Percentiles rank a stretch among this genome's conserved stretches.
These are phyloP conservation scores for Hypholoma sublateritium DNA, from an alignment of 768 basidiomycete species.

Conservation along the genomic window DNA sequence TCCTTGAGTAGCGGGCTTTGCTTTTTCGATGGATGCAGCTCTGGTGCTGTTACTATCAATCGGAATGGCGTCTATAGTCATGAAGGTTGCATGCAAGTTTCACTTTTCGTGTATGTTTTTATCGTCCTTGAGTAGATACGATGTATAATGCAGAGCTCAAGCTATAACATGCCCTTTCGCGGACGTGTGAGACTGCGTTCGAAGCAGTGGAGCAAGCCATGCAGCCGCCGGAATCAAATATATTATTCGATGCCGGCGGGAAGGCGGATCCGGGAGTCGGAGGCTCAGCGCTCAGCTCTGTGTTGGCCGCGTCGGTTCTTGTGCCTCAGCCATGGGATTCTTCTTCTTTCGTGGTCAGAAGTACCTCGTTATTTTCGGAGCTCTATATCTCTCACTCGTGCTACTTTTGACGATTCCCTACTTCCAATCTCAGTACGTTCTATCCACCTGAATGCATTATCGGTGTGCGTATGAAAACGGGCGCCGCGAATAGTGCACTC, in stretches of 20 bases:
- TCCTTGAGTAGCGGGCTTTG: constrained; percentile 5
- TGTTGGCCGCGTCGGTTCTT: too few relatives aligned
- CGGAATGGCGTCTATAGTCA: neutral
- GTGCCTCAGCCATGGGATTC: neutral
- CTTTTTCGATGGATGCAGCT: neutral
- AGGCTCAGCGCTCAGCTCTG: too few relatives aligned
- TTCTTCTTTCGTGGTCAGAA: constrained; percentile 23
- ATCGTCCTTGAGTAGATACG: too few relatives aligned
- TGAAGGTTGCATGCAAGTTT: too few relatives aligned
- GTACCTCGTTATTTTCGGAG: constrained; percentile 42
- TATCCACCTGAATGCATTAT: neutral
- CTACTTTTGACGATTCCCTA: constrained; percentile 57
- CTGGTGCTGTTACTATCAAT: neutral
- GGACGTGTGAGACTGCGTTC: too few relatives aligned
- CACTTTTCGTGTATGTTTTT: too few relatives aligned
- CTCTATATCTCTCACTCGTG: constrained; percentile 53
- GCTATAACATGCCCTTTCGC: too few relatives aligned
- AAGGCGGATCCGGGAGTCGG: too few relatives aligned
- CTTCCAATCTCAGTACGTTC: constrained; percentile 57
- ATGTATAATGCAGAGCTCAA: too few relatives aligned
- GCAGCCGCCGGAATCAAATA: too few relatives aligned
- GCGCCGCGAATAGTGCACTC: constrained; percentile 25
- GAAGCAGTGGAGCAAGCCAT: too few relatives aligned
- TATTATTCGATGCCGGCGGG: too few relatives aligned
- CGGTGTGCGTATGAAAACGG: neutral